Conservation (phyloP, 1,284 basidiomycete genomes). For the Chondrostereum purpureum region DNA sequence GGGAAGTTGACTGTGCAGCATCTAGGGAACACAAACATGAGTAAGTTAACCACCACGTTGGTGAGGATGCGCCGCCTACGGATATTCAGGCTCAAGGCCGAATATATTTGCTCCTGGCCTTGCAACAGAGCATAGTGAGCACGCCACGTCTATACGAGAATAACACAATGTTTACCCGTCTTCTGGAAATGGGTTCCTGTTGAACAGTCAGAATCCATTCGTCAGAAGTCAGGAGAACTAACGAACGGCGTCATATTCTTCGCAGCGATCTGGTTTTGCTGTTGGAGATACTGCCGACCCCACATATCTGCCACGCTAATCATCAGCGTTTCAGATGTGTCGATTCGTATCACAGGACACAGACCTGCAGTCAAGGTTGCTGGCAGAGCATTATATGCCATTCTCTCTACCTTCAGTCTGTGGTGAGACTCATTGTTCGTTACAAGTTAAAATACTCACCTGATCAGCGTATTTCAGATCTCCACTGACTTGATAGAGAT, state of each 20-base stretch:
- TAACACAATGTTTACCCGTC: constrained; percentile 42
- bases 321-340: constrained; percentile 2
- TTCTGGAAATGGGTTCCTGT: constrained; percentile 46
- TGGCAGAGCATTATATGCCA: constrained; percentile 53
- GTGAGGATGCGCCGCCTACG: constrained; percentile 22
- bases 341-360: constrained; percentile 1
- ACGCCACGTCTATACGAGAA: too few relatives aligned
- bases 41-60: not conserved
- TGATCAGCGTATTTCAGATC: constrained; percentile 50
- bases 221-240: constrained; percentile 4
- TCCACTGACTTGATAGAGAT: constrained; percentile 51
- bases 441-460: constrained; percentile 21
- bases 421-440: constrained; percentile 2
- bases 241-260: constrained; percentile 52
- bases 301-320: constrained; percentile 40
- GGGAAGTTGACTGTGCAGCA: constrained; percentile 60
- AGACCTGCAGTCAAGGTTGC: constrained; percentile 46
- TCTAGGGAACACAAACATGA: constrained; percentile 19
- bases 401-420: constrained; percentile 42
- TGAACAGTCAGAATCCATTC: not conserved
- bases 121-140: constrained; percentile 1
- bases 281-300: constrained; percentile 54
- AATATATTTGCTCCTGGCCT: constrained; percentile 55
- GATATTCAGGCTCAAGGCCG: constrained; percentile 42
- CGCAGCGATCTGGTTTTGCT: constrained; percentile 53